phyloP scores from a whole-genome alignment of 2,329 filamentous ascomycete species.

The Cryphonectria nitschkei region DNA sequence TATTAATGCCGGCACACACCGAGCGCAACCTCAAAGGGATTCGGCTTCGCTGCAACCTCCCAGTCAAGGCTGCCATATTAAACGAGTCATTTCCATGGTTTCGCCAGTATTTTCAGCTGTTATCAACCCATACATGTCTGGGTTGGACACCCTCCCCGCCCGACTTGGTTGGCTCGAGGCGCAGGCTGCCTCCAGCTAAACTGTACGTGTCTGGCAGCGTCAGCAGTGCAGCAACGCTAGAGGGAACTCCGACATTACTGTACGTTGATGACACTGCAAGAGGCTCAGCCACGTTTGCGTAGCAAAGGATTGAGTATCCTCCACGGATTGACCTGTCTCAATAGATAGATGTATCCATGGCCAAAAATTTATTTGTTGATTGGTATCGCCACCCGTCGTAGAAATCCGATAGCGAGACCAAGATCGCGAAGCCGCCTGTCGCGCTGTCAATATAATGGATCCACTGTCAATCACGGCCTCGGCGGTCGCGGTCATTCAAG shows the following conservation, averaged over 20 bases:
- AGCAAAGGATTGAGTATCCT: not conserved
- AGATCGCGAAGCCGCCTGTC: not conserved
- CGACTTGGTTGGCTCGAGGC: not conserved
- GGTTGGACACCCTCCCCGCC: not conserved
- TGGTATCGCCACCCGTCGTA: not conserved
- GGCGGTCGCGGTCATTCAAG: slow-evolving; percentile 25
- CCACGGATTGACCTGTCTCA: no score
- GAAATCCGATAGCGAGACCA: not conserved
- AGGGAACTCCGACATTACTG: not conserved
- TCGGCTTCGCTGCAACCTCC: not conserved
- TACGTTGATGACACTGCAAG: not conserved
- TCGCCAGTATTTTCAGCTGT: not conserved
- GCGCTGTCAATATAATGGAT: slow-evolving; percentile 18
- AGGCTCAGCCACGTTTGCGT: slow-evolving; percentile 8
- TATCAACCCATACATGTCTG: not conserved
- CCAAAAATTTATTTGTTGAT: not conserved
- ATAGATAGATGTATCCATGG: not conserved
- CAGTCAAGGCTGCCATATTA: not conserved
- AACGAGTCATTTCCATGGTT: not conserved
- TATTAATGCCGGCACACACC: no score
- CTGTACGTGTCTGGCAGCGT: slow-evolving; percentile 7
- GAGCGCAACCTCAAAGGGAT: not conserved
- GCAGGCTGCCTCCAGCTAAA: slow-evolving; percentile 10
- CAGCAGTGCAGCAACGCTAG: not conserved
- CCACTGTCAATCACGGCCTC: slow-evolving; percentile 25